phyloP scores from a whole-genome alignment of 352 stramenopile genomes.

The Lagenidium sp. region DNA sequence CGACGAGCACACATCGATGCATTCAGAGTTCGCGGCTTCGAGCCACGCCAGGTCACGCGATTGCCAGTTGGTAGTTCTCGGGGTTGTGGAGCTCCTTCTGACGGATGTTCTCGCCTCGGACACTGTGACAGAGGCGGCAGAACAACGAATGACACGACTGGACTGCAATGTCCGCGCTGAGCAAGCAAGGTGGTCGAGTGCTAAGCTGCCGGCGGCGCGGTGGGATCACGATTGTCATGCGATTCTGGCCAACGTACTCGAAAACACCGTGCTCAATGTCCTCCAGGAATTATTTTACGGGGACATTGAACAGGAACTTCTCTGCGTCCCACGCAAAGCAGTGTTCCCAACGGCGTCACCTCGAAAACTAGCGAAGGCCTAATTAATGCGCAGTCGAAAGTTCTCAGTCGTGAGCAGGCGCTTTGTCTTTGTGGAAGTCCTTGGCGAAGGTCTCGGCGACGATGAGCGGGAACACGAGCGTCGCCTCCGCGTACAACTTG shows the following conservation, averaged over 20 bases:
- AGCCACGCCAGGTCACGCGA: too few species aligned
- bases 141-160: too few species aligned
- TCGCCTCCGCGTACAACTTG: conserved; percentile 97
- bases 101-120: conserved; percentile 47
- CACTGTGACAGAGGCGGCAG: too few species aligned
- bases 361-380: conserved; percentile 6
- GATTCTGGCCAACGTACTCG: conserved; percentile 48
- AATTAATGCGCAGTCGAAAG: too few species aligned
- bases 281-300: conserved; percentile 78
- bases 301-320: conserved; percentile 57
- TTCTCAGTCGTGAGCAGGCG: conserved; percentile 2
- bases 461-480: conserved; percentile 98
- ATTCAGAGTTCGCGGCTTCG: conserved; percentile 15
- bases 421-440: conserved; percentile 55
- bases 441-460: conserved; percentile 99
- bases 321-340: conserved; percentile 48
- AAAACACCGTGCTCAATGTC: conserved; percentile 78
- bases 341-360: conserved; percentile 30
- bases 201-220: too few species aligned
- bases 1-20: not conserved
- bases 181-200: too few species aligned
- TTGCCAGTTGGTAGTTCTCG: conserved; percentile 31
- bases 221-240: conserved; percentile 54
- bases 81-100: conserved; percentile 50
- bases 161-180: too few species aligned